These are phyloP conservation scores for Alternaria sp. DNA, from an alignment of 2,329 filamentous ascomycete species.

Conservation along the genomic window DNA sequence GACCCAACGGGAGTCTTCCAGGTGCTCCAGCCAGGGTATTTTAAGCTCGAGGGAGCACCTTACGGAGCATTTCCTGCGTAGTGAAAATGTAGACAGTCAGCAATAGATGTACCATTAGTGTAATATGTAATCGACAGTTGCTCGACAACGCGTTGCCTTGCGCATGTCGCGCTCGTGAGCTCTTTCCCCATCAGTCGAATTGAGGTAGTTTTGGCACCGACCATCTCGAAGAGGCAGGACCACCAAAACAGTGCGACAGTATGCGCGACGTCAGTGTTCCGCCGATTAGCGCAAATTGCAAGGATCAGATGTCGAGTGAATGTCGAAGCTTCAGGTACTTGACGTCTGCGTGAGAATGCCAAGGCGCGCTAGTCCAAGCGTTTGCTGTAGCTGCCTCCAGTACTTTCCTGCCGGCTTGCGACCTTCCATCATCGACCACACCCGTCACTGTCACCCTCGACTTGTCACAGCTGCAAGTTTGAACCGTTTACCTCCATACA, in stretches of 20 bases:
- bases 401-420: conserved; percentile 14
- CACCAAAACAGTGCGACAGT: background rate
- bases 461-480: conserved; percentile 20
- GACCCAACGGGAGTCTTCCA: conserved; percentile 28
- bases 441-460: conserved; percentile 13
- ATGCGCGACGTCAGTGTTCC: background rate
- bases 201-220: background rate
- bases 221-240: background rate
- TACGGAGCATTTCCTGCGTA: conserved; percentile 14
- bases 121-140: background rate
- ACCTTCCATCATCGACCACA: conserved; percentile 22
- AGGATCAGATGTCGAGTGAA: background rate
- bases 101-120: background rate
- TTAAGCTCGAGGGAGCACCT: conserved; percentile 30
- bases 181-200: background rate
- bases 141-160: background rate
- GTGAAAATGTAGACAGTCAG: background rate
- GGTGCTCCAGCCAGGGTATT: conserved; percentile 28
- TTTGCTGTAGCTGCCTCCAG: conserved; percentile 14
- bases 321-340: background rate
- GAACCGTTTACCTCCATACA: conserved; percentile 8
- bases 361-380: conserved; percentile 16
- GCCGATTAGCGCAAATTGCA: background rate
- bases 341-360: conserved; percentile 10
- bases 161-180: background rate